These are phyloP conservation scores for Phytophthora palmivora DNA, from an alignment of 352 stramenopile genomes.

Conservation along the genomic window DNA sequence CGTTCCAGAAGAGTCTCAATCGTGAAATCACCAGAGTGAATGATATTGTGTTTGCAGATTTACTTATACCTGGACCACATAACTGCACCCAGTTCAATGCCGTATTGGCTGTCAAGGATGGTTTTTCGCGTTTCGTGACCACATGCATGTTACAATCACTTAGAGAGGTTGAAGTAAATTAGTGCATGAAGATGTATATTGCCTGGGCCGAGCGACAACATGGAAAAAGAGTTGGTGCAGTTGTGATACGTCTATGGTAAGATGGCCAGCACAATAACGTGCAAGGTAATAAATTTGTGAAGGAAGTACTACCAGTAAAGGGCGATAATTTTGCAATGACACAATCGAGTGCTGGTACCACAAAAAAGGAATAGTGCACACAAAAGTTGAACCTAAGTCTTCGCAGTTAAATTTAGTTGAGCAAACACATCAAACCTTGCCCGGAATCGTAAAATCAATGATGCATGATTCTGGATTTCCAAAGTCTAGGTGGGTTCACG, in stretches of 20 bases:
- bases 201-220: conserved; percentile 14
- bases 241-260: background rate
- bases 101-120: background rate
- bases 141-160: conserved; percentile 4
- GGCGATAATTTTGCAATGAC: conserved; percentile 8
- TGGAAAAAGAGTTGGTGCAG: background rate
- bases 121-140: conserved; percentile 1
- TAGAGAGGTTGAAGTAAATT: conserved; percentile 9
- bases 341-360: conserved; percentile 6
- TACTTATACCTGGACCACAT: no score
- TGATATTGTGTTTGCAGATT: no score
- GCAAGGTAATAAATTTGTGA: background rate
- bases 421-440: background rate
- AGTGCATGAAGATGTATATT: conserved; percentile 11
- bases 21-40: no score
- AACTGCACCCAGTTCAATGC: no score
- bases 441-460: conserved; percentile 14
- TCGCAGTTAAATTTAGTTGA: conserved; percentile 8
- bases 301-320: conserved; percentile 3
- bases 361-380: conserved; percentile 14
- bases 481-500: conserved; percentile 5
- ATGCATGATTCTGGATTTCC: conserved; percentile 5
- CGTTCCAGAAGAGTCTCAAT: no score
- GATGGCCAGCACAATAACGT: no score
- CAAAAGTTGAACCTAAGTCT: conserved; percentile 4